Evolutionary conservation across 352 stramenopile species (phyloP).

Genomic region (Hyaloperonospora arabidopsidis): DNA sequence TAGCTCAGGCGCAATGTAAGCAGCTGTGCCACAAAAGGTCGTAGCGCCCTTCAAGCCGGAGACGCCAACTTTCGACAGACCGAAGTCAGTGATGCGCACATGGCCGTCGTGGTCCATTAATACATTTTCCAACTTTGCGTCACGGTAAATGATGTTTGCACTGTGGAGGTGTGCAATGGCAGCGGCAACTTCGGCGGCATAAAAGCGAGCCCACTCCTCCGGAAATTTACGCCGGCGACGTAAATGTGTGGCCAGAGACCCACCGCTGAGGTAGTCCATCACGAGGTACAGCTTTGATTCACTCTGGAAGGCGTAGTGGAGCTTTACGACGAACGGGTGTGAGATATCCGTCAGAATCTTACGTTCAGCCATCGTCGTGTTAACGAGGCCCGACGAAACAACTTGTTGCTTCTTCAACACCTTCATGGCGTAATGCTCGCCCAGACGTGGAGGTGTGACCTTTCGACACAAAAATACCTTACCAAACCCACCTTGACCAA

Average conservation of each 20-base stretch:
- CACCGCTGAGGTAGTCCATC: conserved; percentile 90
- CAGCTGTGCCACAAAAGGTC: conserved; percentile 90
- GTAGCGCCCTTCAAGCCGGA: conserved; percentile 80
- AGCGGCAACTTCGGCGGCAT: conserved; percentile 90
- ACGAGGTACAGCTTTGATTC: conserved; percentile 90
- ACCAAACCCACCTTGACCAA: conserved; percentile 94
- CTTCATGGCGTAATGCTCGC: conserved; percentile 98
- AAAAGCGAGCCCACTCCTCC: conserved; percentile 88
- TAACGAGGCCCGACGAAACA: conserved; percentile 85
- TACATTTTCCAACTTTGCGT: conserved; percentile 94
- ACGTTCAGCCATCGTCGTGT: conserved; percentile 91
- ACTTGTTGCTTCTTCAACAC: conserved; percentile 91
- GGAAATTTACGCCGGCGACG: conserved; percentile 84
- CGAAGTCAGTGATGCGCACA: conserved; percentile 92
- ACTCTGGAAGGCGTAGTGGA: conserved; percentile 93
- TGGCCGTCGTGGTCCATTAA: conserved; percentile 91
- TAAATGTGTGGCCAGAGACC: conserved; percentile 85
- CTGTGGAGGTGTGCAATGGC: conserved; percentile 88
- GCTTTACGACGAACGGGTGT: conserved; percentile 91
- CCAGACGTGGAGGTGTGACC: conserved; percentile 78
- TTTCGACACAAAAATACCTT: conserved; percentile 98
- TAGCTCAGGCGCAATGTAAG: conserved; percentile 90
- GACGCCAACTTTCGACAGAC: conserved; percentile 88
- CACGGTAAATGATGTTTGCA: conserved; percentile 93
- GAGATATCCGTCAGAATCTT: conserved; percentile 88